Conservation (phyloP, 805 yeast genomes). For the Pichia sporocuriosa region DNA sequence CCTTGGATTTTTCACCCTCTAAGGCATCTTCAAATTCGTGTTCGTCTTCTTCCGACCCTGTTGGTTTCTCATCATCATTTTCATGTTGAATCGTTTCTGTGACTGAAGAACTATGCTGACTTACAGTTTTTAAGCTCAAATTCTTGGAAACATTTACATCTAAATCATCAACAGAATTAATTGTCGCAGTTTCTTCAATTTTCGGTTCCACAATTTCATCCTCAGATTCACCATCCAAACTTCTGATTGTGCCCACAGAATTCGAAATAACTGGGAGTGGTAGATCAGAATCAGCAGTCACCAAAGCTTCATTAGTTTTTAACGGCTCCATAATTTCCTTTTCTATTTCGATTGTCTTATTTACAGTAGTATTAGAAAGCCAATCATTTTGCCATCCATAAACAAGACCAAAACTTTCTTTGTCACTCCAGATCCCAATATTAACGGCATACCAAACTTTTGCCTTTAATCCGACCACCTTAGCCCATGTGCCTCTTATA, state of each 20-base stretch:
- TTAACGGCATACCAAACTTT: slow-evolving; percentile 74
- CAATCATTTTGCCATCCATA: slow-evolving; percentile 31
- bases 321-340: no score
- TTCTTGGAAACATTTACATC: no score
- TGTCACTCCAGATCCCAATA: slow-evolving; percentile 66
- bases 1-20: slow-evolving; percentile 14
- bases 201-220: no score
- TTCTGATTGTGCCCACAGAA: no score
- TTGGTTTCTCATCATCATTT: background rate
- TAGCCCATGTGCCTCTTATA: slow-evolving; percentile 48
- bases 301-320: no score
- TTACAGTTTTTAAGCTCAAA: no score
- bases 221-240: no score
- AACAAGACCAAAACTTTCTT: slow-evolving; percentile 24
- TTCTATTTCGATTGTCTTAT: background rate
- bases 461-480: slow-evolving; percentile 54
- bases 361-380: slow-evolving; percentile 14
- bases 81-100: background rate
- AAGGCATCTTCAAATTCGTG: slow-evolving; percentile 23
- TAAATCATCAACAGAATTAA: background rate
- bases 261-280: no score
- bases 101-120: background rate
- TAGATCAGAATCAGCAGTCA: no score
- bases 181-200: background rate
- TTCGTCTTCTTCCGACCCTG: slow-evolving; percentile 11